These are phyloP conservation scores for Leishmania braziliensis DNA, from an alignment of 208 protist species.

Conservation along the genomic window DNA sequence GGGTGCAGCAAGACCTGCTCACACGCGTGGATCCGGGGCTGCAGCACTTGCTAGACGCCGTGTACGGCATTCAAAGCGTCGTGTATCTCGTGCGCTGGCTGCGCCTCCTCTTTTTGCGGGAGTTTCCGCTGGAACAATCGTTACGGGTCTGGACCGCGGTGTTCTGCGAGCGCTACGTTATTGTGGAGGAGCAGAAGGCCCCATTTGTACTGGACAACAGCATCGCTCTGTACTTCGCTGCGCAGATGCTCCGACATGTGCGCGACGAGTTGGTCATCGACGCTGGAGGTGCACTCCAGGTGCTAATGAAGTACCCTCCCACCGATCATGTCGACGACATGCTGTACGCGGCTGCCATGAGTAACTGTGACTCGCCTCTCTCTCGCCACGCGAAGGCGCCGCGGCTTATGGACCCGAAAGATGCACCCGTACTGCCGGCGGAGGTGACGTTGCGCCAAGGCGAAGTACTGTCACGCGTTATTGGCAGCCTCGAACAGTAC, in stretches of 20 bases:
- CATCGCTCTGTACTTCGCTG: slow-evolving; percentile 55
- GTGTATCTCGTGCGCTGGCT: slow-evolving; percentile 91
- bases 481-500: slow-evolving; percentile 38
- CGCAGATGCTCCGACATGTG: slow-evolving; percentile 64
- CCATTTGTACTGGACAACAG: slow-evolving; percentile 47
- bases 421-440: slow-evolving; percentile 11
- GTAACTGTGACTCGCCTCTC: slow-evolving; percentile 17
- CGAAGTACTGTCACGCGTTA: slow-evolving; percentile 31
- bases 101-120: slow-evolving; percentile 86
- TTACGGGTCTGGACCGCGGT: slow-evolving; percentile 79
- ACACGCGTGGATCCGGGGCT: slow-evolving; percentile 54
- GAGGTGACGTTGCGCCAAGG: slow-evolving; percentile 47
- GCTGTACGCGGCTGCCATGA: slow-evolving; percentile 18
- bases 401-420: neutral
- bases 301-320: slow-evolving; percentile 87
- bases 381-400: slow-evolving; percentile 12
- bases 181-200: neutral
- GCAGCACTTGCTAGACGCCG: slow-evolving; percentile 54
- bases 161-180: slow-evolving; percentile 68
- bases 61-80: slow-evolving; percentile 75
- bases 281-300: slow-evolving; percentile 42
- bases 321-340: slow-evolving; percentile 45
- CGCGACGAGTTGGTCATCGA: slow-evolving; percentile 39
- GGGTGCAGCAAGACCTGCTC: slow-evolving; percentile 66
- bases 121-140: slow-evolving; percentile 73